Conservation (phyloP, 495 filamentous ascomycete genomes). For the Chaetomidium leptoderma region DNA sequence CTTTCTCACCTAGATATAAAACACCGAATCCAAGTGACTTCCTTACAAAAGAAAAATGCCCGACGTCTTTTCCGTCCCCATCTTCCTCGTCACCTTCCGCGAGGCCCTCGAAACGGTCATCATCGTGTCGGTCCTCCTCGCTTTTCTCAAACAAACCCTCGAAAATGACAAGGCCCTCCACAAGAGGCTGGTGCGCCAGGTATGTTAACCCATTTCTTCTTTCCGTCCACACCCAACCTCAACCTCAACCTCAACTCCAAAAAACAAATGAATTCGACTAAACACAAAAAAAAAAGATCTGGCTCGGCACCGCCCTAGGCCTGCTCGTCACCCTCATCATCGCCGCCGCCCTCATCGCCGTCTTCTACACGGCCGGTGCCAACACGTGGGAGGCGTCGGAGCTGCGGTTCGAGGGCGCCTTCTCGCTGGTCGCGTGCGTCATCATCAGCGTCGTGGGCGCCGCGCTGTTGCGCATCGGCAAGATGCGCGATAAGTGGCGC, state of each 20-base stretch:
- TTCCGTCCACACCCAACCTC: background rate
- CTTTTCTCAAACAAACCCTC: conserved; percentile 76
- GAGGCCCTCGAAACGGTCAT: conserved; percentile 77
- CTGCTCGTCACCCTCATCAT: conserved; percentile 63
- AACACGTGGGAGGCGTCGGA: conserved; percentile 63
- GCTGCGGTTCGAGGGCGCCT: conserved; percentile 73
- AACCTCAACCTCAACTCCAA: background rate
- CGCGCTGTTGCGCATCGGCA: conserved; percentile 73
- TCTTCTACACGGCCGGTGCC: conserved; percentile 68
- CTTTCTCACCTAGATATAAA: too few species aligned
- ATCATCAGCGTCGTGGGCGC: conserved; percentile 78
- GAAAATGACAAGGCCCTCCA: conserved; percentile 58
- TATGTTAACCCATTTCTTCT: conserved; percentile 32
- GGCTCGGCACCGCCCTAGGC: conserved; percentile 62
- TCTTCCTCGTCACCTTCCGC: conserved; percentile 85
- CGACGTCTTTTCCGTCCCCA: conserved; percentile 58
- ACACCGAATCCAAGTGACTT: too few species aligned
- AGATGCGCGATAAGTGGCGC: conserved; percentile 82
- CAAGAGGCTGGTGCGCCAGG: conserved; percentile 69
- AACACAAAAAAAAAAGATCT: conserved; percentile 54
- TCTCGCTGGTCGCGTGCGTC: conserved; percentile 63
- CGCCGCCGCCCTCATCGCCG: conserved; percentile 70
- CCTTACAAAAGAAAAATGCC: too few species aligned
- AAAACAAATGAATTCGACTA: too few species aligned
- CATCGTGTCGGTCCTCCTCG: conserved; percentile 76